Percentiles rank a stretch among this genome's conserved stretches.
Evolutionary conservation across 129 eudicot species (phyloP).

Genomic region (Pulicaria dysenterica): DNA sequence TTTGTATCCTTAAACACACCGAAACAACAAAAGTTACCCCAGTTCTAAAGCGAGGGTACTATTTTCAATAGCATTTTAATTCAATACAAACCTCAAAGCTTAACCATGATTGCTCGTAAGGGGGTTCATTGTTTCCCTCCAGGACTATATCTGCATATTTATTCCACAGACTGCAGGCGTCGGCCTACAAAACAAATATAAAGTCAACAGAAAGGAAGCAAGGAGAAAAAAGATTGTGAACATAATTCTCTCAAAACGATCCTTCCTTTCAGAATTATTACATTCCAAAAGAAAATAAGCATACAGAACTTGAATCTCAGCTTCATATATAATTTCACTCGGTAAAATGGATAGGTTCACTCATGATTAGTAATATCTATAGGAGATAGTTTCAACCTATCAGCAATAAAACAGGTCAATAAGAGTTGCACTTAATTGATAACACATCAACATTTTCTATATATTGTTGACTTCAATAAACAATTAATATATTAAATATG

Average conservation of each 20-base stretch:
- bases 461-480: not conserved
- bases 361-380: not conserved
- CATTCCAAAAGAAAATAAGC: not conserved
- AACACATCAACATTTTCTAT: not conserved
- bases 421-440: not conserved
- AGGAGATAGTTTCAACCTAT: not conserved
- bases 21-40: constrained; percentile 33
- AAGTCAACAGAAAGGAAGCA: not conserved
- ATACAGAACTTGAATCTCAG: not conserved
- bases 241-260: not conserved
- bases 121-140: constrained; percentile 11
- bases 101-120: constrained; percentile 11
- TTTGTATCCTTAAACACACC: constrained; percentile 37
- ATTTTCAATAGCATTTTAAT: constrained; percentile 24
- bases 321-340: not conserved
- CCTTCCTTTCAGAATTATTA: not conserved
- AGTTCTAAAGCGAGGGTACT: constrained; percentile 32
- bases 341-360: not conserved
- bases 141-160: constrained; percentile 24
- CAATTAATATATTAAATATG: not conserved
- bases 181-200: constrained; percentile 29
- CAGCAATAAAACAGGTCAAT: not conserved
- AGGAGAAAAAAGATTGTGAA: not conserved
- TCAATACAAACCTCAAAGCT: constrained; percentile 28
- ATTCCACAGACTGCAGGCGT: constrained; percentile 22